Percentiles rank a stretch among this genome's conserved stretches.
Evolutionary conservation across 257 asterid genomes (phyloP).

Genomic region (Solanum sejunctum): DNA sequence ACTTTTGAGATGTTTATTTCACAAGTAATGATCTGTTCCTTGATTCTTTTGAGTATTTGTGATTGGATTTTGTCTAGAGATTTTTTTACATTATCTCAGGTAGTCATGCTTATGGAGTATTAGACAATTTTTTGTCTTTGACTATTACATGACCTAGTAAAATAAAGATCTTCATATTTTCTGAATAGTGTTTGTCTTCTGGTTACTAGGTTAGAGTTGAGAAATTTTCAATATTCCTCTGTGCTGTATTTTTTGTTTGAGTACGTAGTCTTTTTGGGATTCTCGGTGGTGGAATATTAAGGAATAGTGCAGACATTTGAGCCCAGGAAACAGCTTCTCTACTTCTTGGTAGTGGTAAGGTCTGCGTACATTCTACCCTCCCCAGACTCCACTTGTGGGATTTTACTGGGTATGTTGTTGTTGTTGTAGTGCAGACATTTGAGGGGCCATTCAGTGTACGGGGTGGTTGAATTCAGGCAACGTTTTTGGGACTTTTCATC

Average conservation of each 20-base stretch:
- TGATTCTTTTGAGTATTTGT: background rate
- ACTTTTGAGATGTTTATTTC: background rate
- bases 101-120: background rate
- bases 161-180: background rate
- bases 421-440: background rate
- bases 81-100: background rate
- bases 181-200: background rate
- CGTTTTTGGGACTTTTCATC: background rate
- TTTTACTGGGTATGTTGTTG: no score
- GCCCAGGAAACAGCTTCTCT: background rate
- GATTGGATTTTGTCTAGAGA: background rate
- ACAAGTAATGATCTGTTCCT: background rate
- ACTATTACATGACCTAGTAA: background rate
- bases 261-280: background rate
- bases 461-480: background rate
- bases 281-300: background rate
- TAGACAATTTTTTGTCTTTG: background rate
- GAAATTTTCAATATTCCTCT: background rate
- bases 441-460: background rate
- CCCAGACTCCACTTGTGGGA: no score
- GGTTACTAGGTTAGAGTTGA: background rate
- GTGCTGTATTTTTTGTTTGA: background rate
- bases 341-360: no score
- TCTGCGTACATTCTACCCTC: no score
- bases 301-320: background rate